Base-by-base conservation (phyloP, 2,329 filamentous ascomycete genomes). In the Alternaria incomplexa region DNA sequence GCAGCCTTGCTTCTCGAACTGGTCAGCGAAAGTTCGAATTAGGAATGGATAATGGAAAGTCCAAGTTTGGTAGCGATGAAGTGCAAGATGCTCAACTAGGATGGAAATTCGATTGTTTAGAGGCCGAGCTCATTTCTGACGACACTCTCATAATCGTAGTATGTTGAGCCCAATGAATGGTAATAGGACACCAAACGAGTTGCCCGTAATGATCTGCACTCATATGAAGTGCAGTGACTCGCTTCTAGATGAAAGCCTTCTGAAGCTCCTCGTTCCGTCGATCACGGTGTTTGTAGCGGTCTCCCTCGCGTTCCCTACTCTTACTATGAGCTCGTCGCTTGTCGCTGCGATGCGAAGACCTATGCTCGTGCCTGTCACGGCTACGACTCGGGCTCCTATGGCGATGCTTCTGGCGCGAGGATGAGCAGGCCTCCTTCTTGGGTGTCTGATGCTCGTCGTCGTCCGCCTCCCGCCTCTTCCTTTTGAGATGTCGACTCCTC, bases 391-490 rank as follows among this genome's bases (percentile, higher is more conserved):
- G 61, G 30, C 68, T 71, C 12, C 62, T 69, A 51, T 67, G 69
- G 30, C 45, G 61, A 53, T 65, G 65, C 46, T 50, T 62, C 43
- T 71, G 67, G 54, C 60, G 72, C 12, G 67, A 65, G 5, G 59
- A 62, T 13, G 58, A 58, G 43, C 56, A 55, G 13, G 59, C 32
- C 45, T 56, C 61, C 13, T 67, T 56, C 13, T 67, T 56, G 26
- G 23, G 54, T 32, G 54, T 40, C 43, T 56, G 47, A 25, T 85
- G 81, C 5, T 85, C 68, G 36, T 79, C 83, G 60, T 83, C 79
- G 12, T 78, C 74, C 15, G 79, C 77, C 2, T 72, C 72, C 45
- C 68, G 58, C 74, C 75, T 61, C 64, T 72, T 70, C 58, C 72
- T 68, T 63, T 73, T 76, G 25, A 64, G 68, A 50, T 79, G 70